Conservation (phyloP, 371 early-diverging fungal genomes). For the Haplosporangium sp. region DNA sequence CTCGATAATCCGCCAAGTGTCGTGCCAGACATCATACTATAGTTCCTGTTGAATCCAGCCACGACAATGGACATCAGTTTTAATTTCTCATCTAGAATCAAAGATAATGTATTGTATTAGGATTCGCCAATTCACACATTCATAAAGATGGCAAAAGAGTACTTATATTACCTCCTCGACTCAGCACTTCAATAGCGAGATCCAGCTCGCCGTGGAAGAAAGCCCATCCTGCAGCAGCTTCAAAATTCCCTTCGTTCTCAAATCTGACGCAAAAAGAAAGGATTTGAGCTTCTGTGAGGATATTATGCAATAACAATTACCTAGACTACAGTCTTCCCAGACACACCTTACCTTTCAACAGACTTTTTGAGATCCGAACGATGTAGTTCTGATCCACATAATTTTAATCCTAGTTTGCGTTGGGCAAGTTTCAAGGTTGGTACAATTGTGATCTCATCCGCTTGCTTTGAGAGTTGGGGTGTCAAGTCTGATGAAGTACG, state of each 20-base stretch:
- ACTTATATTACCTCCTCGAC: constrained; percentile 64
- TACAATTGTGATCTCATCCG: constrained; percentile 62
- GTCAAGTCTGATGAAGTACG: constrained; percentile 38
- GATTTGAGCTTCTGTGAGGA: not conserved
- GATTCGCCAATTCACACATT: not conserved
- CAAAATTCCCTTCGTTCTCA: constrained; percentile 76
- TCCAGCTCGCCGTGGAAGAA: constrained; percentile 84
- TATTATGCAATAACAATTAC: not conserved
- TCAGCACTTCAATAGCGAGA: constrained; percentile 80
- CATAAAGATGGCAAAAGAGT: not conserved
- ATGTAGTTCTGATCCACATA: constrained; percentile 82
- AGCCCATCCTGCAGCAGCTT: constrained; percentile 88
- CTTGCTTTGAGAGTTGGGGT: constrained; percentile 34
- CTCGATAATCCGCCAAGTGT: constrained; percentile 29
- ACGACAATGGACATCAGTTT: constrained; percentile 84
- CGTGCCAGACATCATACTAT: constrained; percentile 33
- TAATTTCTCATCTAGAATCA: constrained; percentile 72
- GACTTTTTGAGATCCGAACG: constrained; percentile 72
- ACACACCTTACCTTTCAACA: constrained; percentile 61
- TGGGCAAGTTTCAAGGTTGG: constrained; percentile 66
- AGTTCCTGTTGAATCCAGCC: constrained; percentile 66
- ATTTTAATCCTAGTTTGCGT: constrained; percentile 73
- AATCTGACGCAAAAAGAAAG: constrained; percentile 58
- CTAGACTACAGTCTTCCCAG: not conserved
- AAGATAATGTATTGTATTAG: not conserved